These are phyloP conservation scores for Furcasterigmium sp. DNA, from an alignment of 2,329 filamentous ascomycete species.

Conservation along the genomic window DNA sequence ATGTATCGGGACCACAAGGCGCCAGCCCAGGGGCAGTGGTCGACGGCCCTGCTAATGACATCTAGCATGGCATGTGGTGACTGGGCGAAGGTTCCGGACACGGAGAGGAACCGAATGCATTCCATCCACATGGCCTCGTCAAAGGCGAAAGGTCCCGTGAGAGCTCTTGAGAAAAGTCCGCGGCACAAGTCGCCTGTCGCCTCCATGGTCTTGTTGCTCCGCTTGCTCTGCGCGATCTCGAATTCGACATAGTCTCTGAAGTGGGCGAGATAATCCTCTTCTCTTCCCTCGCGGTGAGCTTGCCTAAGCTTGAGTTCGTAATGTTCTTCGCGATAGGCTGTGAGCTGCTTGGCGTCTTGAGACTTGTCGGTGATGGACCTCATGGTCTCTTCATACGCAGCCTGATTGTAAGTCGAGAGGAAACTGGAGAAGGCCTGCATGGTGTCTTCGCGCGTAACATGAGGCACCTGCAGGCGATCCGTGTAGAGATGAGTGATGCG, in stretches of 20 bases:
- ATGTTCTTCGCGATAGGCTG: constrained; percentile 55
- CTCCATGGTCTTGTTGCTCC: constrained; percentile 41
- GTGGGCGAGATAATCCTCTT: constrained; percentile 43
- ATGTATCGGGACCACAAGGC: constrained; percentile 87
- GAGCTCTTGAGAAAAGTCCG: constrained; percentile 73
- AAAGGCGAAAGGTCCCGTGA: constrained; percentile 63
- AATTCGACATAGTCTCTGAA: constrained; percentile 74
- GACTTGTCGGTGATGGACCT: constrained; percentile 59
- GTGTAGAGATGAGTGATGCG: constrained; percentile 65
- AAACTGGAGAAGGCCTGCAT: constrained; percentile 71
- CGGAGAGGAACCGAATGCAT: constrained; percentile 69
- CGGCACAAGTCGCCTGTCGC: constrained; percentile 47
- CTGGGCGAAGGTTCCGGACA: constrained; percentile 30
- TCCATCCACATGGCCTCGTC: constrained; percentile 79
- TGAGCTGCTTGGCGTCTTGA: constrained; percentile 57
- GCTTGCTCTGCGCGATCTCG: constrained; percentile 64
- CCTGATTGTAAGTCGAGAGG: constrained; percentile 63
- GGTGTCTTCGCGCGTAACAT: constrained; percentile 70
- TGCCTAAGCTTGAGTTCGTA: constrained; percentile 62
- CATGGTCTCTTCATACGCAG: constrained; percentile 72
- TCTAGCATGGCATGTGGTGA: constrained; percentile 52
- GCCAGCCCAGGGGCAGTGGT: constrained; percentile 91
- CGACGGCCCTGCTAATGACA: constrained; percentile 73
- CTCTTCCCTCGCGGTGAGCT: constrained; percentile 51
- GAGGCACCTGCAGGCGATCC: constrained; percentile 66